These are phyloP conservation scores for Linnemannia elongata DNA, from an alignment of 192 early-diverging fungal species.

Conservation along the genomic window DNA sequence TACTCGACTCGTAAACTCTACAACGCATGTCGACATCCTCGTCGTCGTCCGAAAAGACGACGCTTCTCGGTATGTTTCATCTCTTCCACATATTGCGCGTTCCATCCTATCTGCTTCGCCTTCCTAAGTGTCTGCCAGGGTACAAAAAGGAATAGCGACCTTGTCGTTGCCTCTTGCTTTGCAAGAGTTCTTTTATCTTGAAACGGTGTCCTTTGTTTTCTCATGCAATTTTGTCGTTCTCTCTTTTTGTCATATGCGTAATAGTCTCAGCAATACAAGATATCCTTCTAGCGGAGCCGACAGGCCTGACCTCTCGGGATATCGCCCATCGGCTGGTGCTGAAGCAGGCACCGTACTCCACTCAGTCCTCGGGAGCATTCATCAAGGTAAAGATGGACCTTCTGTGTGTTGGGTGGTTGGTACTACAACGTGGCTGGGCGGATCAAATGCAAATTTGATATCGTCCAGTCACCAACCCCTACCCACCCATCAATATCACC, in stretches of 20 bases:
- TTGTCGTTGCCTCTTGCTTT: background rate
- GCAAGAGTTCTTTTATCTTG: background rate
- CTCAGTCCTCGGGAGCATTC: constrained; percentile 31
- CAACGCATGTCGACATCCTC: constrained; percentile 47
- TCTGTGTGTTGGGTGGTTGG: background rate
- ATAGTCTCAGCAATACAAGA: constrained; percentile 51
- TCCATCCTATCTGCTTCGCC: background rate
- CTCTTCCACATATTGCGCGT: background rate
- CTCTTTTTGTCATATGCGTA: background rate
- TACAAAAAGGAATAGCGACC: background rate
- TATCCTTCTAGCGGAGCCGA: constrained; percentile 34
- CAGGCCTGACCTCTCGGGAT: constrained; percentile 47
- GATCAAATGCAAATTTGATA: constrained; percentile 5
- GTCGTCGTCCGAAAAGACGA: constrained; percentile 51
- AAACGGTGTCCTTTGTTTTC: background rate
- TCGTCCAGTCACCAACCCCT: background rate
- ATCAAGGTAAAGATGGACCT: constrained; percentile 32
- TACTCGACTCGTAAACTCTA: too few relatives aligned
- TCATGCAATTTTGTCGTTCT: background rate
- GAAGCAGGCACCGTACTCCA: constrained; percentile 50
- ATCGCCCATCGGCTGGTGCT: constrained; percentile 46
- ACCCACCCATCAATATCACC: background rate
- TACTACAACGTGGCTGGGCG: constrained; percentile 10
- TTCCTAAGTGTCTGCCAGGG: background rate
- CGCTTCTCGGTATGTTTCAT: constrained; percentile 48